These are phyloP conservation scores for Penicillium paxilli DNA, from an alignment of 495 filamentous ascomycete genomes.

Conservation along the genomic window DNA sequence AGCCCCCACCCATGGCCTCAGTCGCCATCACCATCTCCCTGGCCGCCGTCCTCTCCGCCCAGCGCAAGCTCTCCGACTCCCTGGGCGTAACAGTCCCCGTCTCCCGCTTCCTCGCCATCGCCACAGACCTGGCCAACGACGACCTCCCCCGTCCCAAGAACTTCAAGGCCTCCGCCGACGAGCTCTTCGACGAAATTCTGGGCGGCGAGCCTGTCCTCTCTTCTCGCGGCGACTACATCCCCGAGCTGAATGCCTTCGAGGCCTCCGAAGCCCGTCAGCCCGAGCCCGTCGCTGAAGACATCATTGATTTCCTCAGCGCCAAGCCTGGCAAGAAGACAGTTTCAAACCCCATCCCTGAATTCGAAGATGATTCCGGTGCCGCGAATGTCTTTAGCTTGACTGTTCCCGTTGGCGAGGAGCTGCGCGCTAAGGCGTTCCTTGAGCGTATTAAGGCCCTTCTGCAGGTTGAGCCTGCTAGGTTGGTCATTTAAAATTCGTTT, in stretches of 20 bases:
- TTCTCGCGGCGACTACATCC: constrained; percentile 63
- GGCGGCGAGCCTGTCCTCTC: constrained; percentile 62
- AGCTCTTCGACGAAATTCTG: constrained; percentile 86
- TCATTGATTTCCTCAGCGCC: constrained; percentile 75
- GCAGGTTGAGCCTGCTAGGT: constrained; percentile 76
- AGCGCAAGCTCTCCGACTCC: constrained; percentile 72
- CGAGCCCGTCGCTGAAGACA: constrained; percentile 49
- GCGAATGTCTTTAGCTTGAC: constrained; percentile 78
- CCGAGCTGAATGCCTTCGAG: constrained; percentile 68
- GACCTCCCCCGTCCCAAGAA: constrained; percentile 67
- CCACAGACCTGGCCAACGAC: constrained; percentile 82
- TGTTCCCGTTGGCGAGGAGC: constrained; percentile 75
- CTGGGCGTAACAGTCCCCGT: constrained; percentile 80
- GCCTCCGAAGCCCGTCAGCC: constrained; percentile 24
- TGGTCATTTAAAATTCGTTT: constrained; percentile 57
- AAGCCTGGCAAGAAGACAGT: constrained; percentile 36
- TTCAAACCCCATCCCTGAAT: constrained; percentile 11
- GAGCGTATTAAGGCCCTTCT: constrained; percentile 78
- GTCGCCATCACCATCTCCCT: constrained; percentile 72
- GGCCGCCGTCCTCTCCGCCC: constrained; percentile 70
- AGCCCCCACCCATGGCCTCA: constrained; percentile 35
- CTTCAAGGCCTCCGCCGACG: constrained; percentile 66
- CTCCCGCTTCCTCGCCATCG: constrained; percentile 82
- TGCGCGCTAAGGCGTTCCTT: constrained; percentile 75
- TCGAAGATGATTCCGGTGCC: constrained; percentile 40